Base-by-base conservation (phyloP, 2,329 filamentous ascomycete species). In the Aspergillus sp. region DNA sequence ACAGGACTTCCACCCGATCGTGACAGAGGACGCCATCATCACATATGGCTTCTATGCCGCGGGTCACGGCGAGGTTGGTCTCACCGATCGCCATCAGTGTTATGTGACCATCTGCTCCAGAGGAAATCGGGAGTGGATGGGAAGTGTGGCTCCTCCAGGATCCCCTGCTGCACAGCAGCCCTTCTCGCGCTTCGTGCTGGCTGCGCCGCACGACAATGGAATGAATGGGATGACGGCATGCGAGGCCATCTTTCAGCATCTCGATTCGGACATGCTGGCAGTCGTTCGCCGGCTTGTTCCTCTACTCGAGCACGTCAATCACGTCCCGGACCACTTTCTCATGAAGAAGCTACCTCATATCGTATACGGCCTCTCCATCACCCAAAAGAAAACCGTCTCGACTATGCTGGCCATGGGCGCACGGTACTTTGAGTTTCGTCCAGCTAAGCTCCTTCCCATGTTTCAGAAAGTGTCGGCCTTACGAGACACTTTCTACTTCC, bases 41-140 rank as follows among this genome's bases (percentile, higher is more conserved):
- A 55, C 53, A 12, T 55, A 55, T 25, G 53, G 53, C 53, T 55
- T 55, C 53, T 55, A 55, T 41, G 43, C 41, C 6, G 53, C 53
- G 10, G 53, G 53, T 6, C 39, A 45, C 53, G 53, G 53, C 9
- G 41, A 47, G 25, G 53, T 55, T 8, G 53, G 53, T 28, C 53
- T 55, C n/a, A 43, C 53, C 12, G 45, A 55, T 25, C 53, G 53
- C n/a, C 25, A 55, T 19, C 53, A 55, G 28, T 55, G 39, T 17
- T 55, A 55, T 19, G 53, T 55, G n/a, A 55, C 53, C 17, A 47
- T 55, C 39, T 55, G 53, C 19, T 45, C 53, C 7, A 19, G 39
- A 17, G 25, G 5, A 6, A 55, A 55, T 41, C 38, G 39, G 25
- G n/a, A n/a, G 6, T 55, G 53, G 53, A 55, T 55, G 53, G 53